phyloP scores from a whole-genome alignment of 2,329 filamentous ascomycete genomes.

The Macrophomina tecta region DNA sequence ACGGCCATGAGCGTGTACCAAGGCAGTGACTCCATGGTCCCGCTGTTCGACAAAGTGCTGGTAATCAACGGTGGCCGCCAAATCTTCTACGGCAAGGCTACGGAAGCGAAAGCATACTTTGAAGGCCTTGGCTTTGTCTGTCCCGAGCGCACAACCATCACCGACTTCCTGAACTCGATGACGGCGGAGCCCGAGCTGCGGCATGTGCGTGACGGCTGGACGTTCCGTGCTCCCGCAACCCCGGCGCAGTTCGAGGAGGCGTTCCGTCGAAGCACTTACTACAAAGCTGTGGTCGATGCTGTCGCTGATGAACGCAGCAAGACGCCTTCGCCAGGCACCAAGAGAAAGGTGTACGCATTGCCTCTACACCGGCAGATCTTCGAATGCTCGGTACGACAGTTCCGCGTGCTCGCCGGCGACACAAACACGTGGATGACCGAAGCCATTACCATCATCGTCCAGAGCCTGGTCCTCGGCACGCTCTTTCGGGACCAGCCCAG shows the following conservation, averaged over 20 bases:
- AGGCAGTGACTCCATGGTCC: conserved; percentile 32
- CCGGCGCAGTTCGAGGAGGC: not conserved
- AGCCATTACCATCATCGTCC: not conserved
- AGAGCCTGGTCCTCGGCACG: not conserved
- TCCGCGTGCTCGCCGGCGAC: conserved; percentile 4
- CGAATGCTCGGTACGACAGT: conserved; percentile 6
- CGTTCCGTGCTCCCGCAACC: not conserved
- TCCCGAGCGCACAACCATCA: conserved; percentile 55
- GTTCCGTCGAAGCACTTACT: not conserved
- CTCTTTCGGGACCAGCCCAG: not conserved
- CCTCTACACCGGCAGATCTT: not conserved
- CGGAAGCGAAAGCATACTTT: conserved; percentile 66
- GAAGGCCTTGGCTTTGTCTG: conserved; percentile 62
- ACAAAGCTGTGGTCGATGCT: not conserved
- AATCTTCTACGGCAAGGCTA: conserved; percentile 71
- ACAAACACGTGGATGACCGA: not conserved
- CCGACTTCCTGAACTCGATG: conserved; percentile 75
- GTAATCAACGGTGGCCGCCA: conserved; percentile 75
- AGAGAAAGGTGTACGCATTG: not conserved
- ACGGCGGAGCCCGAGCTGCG: conserved; percentile 44
- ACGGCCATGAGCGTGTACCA: conserved; percentile 62
- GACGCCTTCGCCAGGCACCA: not conserved
- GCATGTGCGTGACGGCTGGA: too few relatives aligned
- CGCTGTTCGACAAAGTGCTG: conserved; percentile 69
- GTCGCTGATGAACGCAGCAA: not conserved